Percentiles rank a stretch among this genome's conserved stretches.
These are phyloP conservation scores for Penicillium crystallinum DNA, from an alignment of 495 filamentous ascomycete species.

Conservation along the genomic window DNA sequence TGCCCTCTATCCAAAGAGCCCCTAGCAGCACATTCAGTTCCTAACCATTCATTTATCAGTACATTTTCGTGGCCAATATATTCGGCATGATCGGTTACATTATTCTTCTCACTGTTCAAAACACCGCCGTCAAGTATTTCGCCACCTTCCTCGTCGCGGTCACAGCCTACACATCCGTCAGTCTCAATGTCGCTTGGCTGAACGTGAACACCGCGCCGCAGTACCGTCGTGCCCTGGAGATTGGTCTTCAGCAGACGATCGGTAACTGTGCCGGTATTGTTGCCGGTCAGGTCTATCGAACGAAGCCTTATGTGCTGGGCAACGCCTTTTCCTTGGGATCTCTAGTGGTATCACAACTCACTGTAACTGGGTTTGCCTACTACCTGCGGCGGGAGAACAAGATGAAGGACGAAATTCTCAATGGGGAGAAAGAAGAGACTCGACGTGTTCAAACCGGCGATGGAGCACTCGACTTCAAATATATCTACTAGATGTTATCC, in stretches of 20 bases:
- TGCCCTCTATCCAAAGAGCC: not conserved
- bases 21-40: not conserved
- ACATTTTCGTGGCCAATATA: slow-evolving; percentile 39
- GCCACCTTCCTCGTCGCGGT: slow-evolving; percentile 51
- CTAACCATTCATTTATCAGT: slow-evolving; percentile 12
- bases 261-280: slow-evolving; percentile 54
- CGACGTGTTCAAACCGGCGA: slow-evolving; percentile 44
- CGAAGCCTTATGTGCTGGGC: slow-evolving; percentile 46
- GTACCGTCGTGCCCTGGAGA: slow-evolving; percentile 49
- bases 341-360: slow-evolving; percentile 33
- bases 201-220: slow-evolving; percentile 56
- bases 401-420: slow-evolving; percentile 36
- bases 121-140: slow-evolving; percentile 47
- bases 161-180: slow-evolving; percentile 45
- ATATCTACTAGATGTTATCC: slow-evolving; percentile 37
- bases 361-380: slow-evolving; percentile 32
- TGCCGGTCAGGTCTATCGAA: slow-evolving; percentile 48
- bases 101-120: slow-evolving; percentile 38
- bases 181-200: slow-evolving; percentile 52
- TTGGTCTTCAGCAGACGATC: slow-evolving; percentile 54
- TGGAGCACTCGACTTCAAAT: slow-evolving; percentile 44
- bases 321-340: slow-evolving; percentile 46
- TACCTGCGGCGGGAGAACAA: slow-evolving; percentile 40
- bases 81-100: slow-evolving; percentile 50
- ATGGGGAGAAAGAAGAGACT: slow-evolving; percentile 37